Evolutionary conservation across 257 asterid species (phyloP).

Genomic region (Petunia secreta): DNA sequence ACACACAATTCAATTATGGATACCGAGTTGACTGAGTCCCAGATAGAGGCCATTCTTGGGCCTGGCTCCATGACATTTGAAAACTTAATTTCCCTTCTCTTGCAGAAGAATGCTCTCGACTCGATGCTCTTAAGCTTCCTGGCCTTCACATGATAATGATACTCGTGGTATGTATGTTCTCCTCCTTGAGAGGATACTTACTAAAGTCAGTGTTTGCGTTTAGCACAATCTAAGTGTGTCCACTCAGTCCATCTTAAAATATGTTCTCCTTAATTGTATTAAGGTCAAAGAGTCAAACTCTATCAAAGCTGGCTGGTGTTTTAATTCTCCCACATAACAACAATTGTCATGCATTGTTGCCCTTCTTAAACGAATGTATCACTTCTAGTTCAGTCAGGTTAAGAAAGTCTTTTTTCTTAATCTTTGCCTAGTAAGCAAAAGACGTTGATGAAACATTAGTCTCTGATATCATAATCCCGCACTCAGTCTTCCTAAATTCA

Average conservation of each 20-base stretch:
- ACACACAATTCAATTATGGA: too few species aligned
- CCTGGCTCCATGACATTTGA: conserved; percentile 78
- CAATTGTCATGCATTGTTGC: conserved; percentile 87
- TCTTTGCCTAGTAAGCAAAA: conserved; percentile 80
- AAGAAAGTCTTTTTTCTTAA: conserved; percentile 78
- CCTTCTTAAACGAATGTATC: conserved; percentile 89
- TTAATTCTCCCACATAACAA: conserved; percentile 70
- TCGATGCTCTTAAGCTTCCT: conserved; percentile 68
- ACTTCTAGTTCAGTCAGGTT: conserved; percentile 61
- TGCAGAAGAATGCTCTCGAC: conserved; percentile 66
- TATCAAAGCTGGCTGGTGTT: conserved; percentile 62
- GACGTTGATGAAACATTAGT: conserved; percentile 66
- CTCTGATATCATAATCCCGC: conserved; percentile 76
- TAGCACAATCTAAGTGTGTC: conserved; percentile 66
- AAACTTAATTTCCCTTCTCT: conserved; percentile 67
- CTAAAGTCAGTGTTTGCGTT: conserved; percentile 68
- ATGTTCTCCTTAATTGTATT: conserved; percentile 50
- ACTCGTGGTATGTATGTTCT: conserved; percentile 79
- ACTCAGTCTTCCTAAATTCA: conserved; percentile 64
- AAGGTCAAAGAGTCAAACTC: conserved; percentile 70
- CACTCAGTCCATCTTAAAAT: conserved; percentile 62
- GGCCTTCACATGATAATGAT: conserved; percentile 52
- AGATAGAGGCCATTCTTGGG: conserved; percentile 70
- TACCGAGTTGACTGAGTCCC: conserved; percentile 78
- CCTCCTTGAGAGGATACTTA: conserved; percentile 74